Conservation (phyloP, 2,329 filamentous ascomycete genomes). For the Talaromyces sp. region DNA sequence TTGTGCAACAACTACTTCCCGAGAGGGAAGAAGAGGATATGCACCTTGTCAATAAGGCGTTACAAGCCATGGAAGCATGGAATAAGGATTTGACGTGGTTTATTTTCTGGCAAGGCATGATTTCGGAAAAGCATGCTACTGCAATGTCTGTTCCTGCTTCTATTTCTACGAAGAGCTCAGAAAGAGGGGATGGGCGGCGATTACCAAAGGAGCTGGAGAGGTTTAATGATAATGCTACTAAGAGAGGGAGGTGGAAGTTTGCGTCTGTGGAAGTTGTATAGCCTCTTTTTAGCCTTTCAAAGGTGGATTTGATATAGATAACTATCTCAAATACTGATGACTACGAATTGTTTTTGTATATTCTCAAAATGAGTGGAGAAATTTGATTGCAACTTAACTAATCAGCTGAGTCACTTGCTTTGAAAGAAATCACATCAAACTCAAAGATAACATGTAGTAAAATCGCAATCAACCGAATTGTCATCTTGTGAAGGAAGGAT, state of each 20-base stretch:
- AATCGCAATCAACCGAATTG: neutral
- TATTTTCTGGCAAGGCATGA: conserved; percentile 28
- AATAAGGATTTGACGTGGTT: conserved; percentile 41
- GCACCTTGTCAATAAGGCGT: conserved; percentile 25
- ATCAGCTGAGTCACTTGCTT: neutral
- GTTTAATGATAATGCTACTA: conserved; percentile 21
- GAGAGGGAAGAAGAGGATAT: conserved; percentile 15
- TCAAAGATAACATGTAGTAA: neutral
- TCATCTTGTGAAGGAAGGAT: neutral
- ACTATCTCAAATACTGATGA: neutral
- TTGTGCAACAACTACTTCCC: neutral
- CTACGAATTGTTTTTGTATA: neutral
- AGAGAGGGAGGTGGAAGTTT: conserved; percentile 28
- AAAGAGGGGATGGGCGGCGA: neutral
- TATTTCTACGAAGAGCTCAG: neutral
- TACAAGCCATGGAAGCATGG: conserved; percentile 39
- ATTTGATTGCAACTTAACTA: neutral
- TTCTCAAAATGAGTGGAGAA: conserved; percentile 1
- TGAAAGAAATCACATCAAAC: neutral
- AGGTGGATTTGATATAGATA: neutral
- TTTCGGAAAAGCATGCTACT: neutral
- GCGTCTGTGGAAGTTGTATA: conserved; percentile 23
- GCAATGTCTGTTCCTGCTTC: no score
- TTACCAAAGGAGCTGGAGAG: conserved; percentile 23
- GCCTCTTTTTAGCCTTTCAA: neutral